phyloP scores from a whole-genome alignment of 352 stramenopile genomes.

The Pythium sp. region DNA sequence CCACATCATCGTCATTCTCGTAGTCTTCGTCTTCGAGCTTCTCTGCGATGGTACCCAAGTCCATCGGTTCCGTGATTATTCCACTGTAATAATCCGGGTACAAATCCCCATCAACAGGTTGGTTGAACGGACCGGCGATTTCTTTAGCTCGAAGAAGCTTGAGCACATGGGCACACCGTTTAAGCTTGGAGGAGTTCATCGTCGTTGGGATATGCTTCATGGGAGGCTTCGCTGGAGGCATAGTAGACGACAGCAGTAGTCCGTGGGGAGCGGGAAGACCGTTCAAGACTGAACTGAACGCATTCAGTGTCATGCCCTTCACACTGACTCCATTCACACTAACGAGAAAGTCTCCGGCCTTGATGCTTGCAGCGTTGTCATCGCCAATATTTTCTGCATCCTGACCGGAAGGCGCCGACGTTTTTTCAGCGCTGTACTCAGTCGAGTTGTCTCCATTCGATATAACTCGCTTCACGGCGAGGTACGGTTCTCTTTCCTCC shows the following conservation, averaged over 20 bases:
- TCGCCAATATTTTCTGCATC: constrained; percentile 9
- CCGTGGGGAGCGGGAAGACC: constrained; percentile 39
- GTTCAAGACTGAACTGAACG: constrained; percentile 30
- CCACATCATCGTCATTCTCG: constrained; percentile 74
- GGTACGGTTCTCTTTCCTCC: constrained; percentile 31
- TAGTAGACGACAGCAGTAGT: constrained; percentile 49
- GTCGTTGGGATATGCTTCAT: constrained; percentile 67
- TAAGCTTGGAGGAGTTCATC: constrained; percentile 51
- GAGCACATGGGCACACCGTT: constrained; percentile 65
- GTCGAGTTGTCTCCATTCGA: constrained; percentile 10
- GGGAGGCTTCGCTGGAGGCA: constrained; percentile 36
- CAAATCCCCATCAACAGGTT: constrained; percentile 77
- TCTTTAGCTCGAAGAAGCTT: constrained; percentile 81
- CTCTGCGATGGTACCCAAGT: constrained; percentile 76
- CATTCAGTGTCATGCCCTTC: constrained; percentile 31
- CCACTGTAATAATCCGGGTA: constrained; percentile 85
- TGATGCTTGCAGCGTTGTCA: constrained; percentile 13
- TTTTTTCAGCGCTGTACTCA: constrained; percentile 1
- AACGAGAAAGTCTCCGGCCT: constrained; percentile 43
- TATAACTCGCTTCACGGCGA: constrained; percentile 42
- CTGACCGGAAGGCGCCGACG: neutral
- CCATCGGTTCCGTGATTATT: constrained; percentile 76
- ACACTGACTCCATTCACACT: constrained; percentile 55
- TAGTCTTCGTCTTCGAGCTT: constrained; percentile 87
- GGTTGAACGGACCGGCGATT: constrained; percentile 73